These are phyloP conservation scores for Pythium aristosporum DNA, from an alignment of 352 stramenopile genomes.

Conservation along the genomic window DNA sequence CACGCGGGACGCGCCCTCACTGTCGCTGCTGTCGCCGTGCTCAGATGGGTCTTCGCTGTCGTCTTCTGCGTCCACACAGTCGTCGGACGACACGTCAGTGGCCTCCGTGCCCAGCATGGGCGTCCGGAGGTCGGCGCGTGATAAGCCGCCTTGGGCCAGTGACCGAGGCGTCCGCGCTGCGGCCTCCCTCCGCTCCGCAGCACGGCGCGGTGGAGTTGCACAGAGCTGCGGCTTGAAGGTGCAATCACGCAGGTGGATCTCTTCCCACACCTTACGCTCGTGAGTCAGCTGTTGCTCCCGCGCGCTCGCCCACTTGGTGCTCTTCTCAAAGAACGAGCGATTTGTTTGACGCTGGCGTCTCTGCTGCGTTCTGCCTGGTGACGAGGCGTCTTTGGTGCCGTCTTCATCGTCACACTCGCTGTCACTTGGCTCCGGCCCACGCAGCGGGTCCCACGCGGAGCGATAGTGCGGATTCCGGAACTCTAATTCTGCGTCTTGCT, in stretches of 20 bases:
- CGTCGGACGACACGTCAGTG: slow-evolving; percentile 17
- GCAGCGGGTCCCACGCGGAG: slow-evolving; percentile 35
- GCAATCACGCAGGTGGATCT: slow-evolving; percentile 48
- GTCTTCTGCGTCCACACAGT: slow-evolving; percentile 15
- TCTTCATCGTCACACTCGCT: background rate
- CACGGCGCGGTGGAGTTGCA: background rate
- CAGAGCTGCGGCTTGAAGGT: slow-evolving; percentile 47
- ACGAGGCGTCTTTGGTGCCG: background rate
- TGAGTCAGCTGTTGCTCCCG: slow-evolving; percentile 35
- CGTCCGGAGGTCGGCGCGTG: slow-evolving; percentile 17
- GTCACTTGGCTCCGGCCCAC: background rate
- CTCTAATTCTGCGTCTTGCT: slow-evolving; percentile 38
- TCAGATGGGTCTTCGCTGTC: background rate
- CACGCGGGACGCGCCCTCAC: background rate
- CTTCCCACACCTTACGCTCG: slow-evolving; percentile 38
- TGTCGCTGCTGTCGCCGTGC: background rate
- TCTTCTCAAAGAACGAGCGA: slow-evolving; percentile 49
- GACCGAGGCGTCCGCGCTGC: slow-evolving; percentile 1
- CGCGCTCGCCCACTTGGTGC: slow-evolving; percentile 41
- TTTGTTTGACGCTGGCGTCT: slow-evolving; percentile 13
- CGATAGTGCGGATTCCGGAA: slow-evolving; percentile 66
- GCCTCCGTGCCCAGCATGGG: slow-evolving; percentile 23
- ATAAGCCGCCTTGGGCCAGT: slow-evolving; percentile 12
- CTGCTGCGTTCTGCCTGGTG: background rate
- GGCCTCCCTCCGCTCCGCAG: background rate